Evolutionary conservation across 2,329 filamentous ascomycete species (phyloP), one percentile per base, ranked within the genome.

Genomic region (Sporothrix phasma): DNA sequence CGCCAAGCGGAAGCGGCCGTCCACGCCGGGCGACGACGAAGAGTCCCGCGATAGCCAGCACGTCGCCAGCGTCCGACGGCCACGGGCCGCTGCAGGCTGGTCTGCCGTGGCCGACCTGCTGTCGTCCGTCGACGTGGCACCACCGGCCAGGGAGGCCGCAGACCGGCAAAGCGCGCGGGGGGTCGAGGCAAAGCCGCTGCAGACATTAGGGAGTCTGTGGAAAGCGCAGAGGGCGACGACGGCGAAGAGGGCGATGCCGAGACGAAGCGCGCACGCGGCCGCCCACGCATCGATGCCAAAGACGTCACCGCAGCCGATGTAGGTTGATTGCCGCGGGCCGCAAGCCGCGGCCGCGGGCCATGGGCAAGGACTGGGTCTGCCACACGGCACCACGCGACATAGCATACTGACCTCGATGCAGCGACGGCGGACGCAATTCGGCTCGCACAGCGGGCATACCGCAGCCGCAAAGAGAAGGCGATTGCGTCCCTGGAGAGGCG

Each of bases 391-490:
- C n/a, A n/a, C n/a, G n/a, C n/a, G n/a, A 6, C n/a, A 39, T 10
- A 22, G 4, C 49, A 45, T 31, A 46, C 67, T 66, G 24, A 53
- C 26, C 43, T 17, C 10, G 1, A 41, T 17, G 45, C 64, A 75
- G 88, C 87, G 90, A 67, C 88, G 92, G 61, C 84, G 92, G 63
- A 93, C 90, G 5, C 92, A 96, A 94, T 96, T 67, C 86, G 92
- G 26, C 82, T 93, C 63, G 92, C 92, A 1, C 92, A 96, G 73
- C 81, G 91, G 68, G 90, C 90, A 0, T 96, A 96, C 72, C 85
- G 92, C 17, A 85, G 88, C 70, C 86, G 92, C 61, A 96, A 96
- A 75, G 92, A 96, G 72, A 87, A 83, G 24, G 88, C 89, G 5
- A 93, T 96, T 64, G 82, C 84, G 31, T 84, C 84, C 0, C 79